These are phyloP conservation scores for Copromyces sp. DNA, from an alignment of 495 filamentous ascomycete genomes.

Conservation along the genomic window DNA sequence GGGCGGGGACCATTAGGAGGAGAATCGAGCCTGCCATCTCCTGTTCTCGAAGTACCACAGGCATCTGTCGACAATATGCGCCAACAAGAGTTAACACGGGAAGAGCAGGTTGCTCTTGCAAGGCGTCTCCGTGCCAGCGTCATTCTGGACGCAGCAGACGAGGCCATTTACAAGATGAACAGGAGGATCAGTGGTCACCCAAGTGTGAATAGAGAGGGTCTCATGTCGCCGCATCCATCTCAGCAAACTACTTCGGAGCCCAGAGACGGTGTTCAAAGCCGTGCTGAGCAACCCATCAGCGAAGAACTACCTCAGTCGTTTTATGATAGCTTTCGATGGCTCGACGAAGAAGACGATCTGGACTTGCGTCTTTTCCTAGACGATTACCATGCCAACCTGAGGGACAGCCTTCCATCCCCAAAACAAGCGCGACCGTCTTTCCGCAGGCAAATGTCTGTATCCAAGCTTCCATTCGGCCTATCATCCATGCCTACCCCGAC, in stretches of 20 bases:
- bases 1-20: slow-evolving; percentile 8
- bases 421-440: slow-evolving; percentile 37
- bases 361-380: slow-evolving; percentile 55
- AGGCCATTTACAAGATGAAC: slow-evolving; percentile 47
- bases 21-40: background rate
- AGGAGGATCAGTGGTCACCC: slow-evolving; percentile 21
- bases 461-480: slow-evolving; percentile 46
- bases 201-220: slow-evolving; percentile 11
- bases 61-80: background rate
- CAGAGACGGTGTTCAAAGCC: slow-evolving; percentile 16
- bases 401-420: slow-evolving; percentile 29
- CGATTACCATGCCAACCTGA: slow-evolving; percentile 42
- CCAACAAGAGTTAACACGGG: slow-evolving; percentile 43
- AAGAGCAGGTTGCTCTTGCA: slow-evolving; percentile 58
- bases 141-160: slow-evolving; percentile 62
- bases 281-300: slow-evolving; percentile 35
- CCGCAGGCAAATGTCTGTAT: slow-evolving; percentile 42
- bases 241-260: slow-evolving; percentile 3
- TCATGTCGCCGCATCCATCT: slow-evolving; percentile 25
- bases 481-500: slow-evolving; percentile 25
- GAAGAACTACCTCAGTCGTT: slow-evolving; percentile 33
- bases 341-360: slow-evolving; percentile 68
- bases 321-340: slow-evolving; percentile 65
- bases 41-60: slow-evolving; percentile 30
- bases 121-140: slow-evolving; percentile 46